A percentile compares a stretch with the other conserved stretches of the same genome.
Conservation (phyloP, 345 rosid genomes). For the Salix viminalis region DNA sequence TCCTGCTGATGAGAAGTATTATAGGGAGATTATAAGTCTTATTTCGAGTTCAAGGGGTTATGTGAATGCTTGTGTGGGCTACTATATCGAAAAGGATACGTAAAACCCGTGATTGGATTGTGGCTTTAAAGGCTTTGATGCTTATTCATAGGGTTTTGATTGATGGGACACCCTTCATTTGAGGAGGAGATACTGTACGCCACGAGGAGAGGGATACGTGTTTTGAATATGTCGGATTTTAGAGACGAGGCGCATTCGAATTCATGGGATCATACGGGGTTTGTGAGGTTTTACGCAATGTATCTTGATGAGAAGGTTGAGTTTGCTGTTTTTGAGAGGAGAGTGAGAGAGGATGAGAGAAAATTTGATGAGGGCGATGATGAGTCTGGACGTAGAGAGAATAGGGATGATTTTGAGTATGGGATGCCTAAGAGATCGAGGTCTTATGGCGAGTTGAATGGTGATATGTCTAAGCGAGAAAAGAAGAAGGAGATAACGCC, state of each 20-base stretch:
- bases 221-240: conserved; percentile 81
- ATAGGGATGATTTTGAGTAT: conserved; percentile 13
- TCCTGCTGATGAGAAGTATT: conserved; percentile 22
- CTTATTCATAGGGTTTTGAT: conserved; percentile 64
- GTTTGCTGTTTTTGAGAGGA: conserved; percentile 45
- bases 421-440: conserved; percentile 8
- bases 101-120: conserved; percentile 61
- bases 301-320: conserved; percentile 83
- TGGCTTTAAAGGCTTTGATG: conserved; percentile 73
- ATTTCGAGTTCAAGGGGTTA: conserved; percentile 19
- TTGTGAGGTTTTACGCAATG: conserved; percentile 64
- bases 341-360: conserved; percentile 3
- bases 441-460: conserved; percentile 6
- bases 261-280: conserved; percentile 83
- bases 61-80: conserved; percentile 17
- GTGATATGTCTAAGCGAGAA: conserved; percentile 3
- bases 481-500: conserved; percentile 1
- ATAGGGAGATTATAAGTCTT: conserved; percentile 19
- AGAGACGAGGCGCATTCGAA: conserved; percentile 74
- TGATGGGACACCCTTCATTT: conserved; percentile 68
- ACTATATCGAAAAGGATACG: conserved; percentile 17
- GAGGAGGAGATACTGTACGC: conserved; percentile 77
- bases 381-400: background rate
- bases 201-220: conserved; percentile 65
- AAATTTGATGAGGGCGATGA: conserved; percentile 12